A percentile compares a stretch with the other conserved stretches of the same genome.
Conservation (phyloP, 179 eudicot genomes). For the Drosera spatulata region DNA sequence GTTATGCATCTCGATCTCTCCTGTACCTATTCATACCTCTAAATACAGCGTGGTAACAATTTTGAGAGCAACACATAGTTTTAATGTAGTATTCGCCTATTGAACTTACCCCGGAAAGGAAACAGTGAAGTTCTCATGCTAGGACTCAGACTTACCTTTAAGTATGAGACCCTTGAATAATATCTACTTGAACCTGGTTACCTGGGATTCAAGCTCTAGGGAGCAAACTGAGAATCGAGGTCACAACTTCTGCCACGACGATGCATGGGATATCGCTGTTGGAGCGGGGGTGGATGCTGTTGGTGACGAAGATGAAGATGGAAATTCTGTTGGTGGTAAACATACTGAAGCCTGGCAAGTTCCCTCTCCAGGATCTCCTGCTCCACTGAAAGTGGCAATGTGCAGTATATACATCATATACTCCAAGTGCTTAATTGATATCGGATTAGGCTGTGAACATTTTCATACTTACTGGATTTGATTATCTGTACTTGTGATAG, state of each 20-base stretch:
- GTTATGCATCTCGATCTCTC: too few species aligned
- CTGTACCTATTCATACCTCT: too few species aligned
- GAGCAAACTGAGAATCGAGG: conserved; percentile 25
- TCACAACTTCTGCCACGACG: conserved; percentile 47
- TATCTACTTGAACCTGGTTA: conserved; percentile 21
- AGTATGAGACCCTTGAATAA: conserved; percentile 4
- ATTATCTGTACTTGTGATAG: conserved; percentile 63
- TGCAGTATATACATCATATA: not conserved
- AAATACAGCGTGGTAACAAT: too few species aligned
- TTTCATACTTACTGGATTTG: conserved; percentile 39
- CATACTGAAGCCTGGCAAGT: conserved; percentile 49
- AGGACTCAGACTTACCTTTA: too few species aligned
- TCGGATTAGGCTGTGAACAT: not conserved
- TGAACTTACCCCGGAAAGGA: too few species aligned
- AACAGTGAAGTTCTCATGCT: too few species aligned
- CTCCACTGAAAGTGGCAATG: conserved; percentile 47
- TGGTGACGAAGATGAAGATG: conserved; percentile 31
- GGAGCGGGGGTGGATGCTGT: conserved; percentile 17
- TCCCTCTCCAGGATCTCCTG: conserved; percentile 79
- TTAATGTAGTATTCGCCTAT: too few species aligned
- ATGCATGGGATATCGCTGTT: conserved; percentile 26
- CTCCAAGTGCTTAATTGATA: too few species aligned
- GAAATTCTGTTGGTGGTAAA: conserved; percentile 41
- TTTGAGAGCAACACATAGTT: too few species aligned
- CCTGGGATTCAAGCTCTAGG: conserved; percentile 21